Evolutionary conservation across 78 protist species (phyloP), one percentile per base, ranked within the genome.

Genomic region (Dictyostelium citrinum): DNA sequence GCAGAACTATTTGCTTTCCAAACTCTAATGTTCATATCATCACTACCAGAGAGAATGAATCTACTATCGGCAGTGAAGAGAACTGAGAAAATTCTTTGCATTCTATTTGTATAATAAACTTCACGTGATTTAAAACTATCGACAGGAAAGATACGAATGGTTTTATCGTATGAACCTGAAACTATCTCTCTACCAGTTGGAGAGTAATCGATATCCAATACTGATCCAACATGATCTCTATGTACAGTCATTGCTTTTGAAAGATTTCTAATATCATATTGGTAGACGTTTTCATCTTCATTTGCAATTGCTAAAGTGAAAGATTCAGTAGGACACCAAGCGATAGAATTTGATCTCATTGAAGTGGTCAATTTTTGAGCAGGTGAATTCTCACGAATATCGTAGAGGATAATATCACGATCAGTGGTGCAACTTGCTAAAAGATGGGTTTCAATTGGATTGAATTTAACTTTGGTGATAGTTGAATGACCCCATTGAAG

Each of bases 121-220:
- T 97, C 97, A 12, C 93, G 70, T 12, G 84, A 64, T 51, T 84
- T 90, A 41, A 60, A 90, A 24, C n/a, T 51, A 3, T 72, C 90
- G 51, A 29, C 29, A 9, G 64, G 51, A 79, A 78, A 99, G 80
- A 99, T 82, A 33, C 99, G 96, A 16, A 99, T 60, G 33, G 99
- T 95, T 61, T 95, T 72, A 81, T 99, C 99, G 91, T 96, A 98
- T 2, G 97, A 39, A 27, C 98, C 99, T 0, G 99, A 61, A 4
- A 97, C 99, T 14, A 99, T 79, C 90, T 98, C 98, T 3, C 45
- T 17, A 20, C 99, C 99, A 0, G 99, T 98, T 17, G 99, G 99
- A 16, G 97, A 72, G 72, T 86, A 99, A 91, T 98, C 99, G 10
- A 99, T 91, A 45, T 84, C 96, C 45, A 98, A 76, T 20, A 98